These are phyloP conservation scores for Triadica sebifera DNA, from an alignment of 345 rosid genomes.

Conservation along the genomic window DNA sequence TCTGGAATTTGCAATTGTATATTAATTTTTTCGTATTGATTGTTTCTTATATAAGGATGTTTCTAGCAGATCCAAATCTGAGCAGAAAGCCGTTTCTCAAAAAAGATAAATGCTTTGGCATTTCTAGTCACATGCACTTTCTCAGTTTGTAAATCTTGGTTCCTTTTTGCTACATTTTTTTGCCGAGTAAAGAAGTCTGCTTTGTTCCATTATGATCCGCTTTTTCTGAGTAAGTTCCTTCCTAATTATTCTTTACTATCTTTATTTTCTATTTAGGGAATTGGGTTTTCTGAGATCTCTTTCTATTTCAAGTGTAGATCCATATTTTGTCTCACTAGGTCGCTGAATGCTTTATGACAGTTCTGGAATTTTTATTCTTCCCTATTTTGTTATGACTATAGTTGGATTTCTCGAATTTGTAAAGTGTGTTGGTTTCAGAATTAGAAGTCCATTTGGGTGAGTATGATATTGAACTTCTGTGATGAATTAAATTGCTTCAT, in stretches of 20 bases:
- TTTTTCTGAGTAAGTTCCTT: constrained; percentile 9
- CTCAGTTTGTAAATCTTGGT: background rate
- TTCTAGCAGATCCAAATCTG: constrained; percentile 10
- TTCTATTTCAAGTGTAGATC: background rate
- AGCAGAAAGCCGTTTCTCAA: background rate
- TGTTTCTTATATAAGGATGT: no score
- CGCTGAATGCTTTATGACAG: no score
- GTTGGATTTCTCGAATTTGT: no score
- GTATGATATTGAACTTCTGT: background rate
- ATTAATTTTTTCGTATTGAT: background rate
- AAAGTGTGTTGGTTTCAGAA: background rate
- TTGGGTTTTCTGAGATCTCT: background rate
- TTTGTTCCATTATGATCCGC: background rate
- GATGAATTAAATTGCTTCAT: background rate
- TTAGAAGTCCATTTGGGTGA: background rate
- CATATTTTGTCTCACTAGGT: background rate
- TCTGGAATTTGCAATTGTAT: background rate
- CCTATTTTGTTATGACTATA: no score
- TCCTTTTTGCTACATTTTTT: no score
- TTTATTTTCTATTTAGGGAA: background rate
- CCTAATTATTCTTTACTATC: no score
- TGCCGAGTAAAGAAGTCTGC: background rate
- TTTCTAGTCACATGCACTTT: no score
- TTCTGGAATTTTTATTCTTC: no score
- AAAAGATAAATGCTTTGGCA: background rate